Base-by-base conservation (phyloP, 495 filamentous ascomycete species). In the Xylaria curta region DNA sequence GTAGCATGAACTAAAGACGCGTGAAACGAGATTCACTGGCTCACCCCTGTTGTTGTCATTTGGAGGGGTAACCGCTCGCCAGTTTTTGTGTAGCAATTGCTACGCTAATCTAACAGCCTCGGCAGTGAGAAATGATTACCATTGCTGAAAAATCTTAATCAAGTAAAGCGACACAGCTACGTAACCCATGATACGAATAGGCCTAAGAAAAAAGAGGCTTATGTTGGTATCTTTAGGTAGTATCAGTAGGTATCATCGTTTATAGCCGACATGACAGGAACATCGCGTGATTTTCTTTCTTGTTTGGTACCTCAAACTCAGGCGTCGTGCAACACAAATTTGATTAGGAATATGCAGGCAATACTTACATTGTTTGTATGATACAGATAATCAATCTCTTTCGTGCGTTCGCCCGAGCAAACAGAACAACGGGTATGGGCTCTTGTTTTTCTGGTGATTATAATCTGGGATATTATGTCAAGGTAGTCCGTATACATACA, bases 21-120 rank as follows among this genome's bases (percentile, higher is more conserved):
- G 21, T 67, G 65, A 67, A 67, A 67, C 65, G 46, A 38, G 17
- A 44, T 42, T 6, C 38, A 44, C 60, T 26, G 4, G 9, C 65
- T 44, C 36, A 36, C 31, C 63, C 47, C 15, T 64, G 63, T 56
- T 40, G 12, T 31, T 44, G 33, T 56, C 28, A 56, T 42, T 56
- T 42, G 3, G 49, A 49, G 33, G 63, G 47, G 26, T 53, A 47
- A 53, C 46, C 19, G 63, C 49, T 28, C 31, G 56, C 65, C 47
- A 51, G 33, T 56, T 56, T 19, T 66, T 66, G 63, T 51, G 65
- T 67, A 33, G 65, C 65, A 67, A 67, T 67, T 54, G 65, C 47
- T 56, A 54, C 65, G 3, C 19, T 21, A 44, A 66, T 66, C 44
- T 40, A 21, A 54, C 36, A 19, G 44, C 46, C 44, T 17, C 4